Evolutionary conservation across 768 basidiomycete species (phyloP), one percentile per base, ranked within the genome.

Genomic region (Kwoniella dendrophila): DNA sequence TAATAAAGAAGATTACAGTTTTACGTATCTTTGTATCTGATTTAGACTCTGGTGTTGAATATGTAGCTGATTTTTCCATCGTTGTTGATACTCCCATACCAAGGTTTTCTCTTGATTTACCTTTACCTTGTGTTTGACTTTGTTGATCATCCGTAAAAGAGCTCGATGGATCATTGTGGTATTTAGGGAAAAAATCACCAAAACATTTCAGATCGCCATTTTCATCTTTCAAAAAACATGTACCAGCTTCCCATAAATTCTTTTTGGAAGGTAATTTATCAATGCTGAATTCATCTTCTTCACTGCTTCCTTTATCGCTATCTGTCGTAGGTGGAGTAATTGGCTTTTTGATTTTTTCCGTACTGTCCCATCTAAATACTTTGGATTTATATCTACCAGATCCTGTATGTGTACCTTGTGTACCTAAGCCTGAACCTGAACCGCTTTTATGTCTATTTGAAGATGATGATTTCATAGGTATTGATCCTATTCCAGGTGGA

Each of bases 1-100:
- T 56, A 38, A 78, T 76, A 61, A 76, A 79, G 64, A 80, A 78
- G 2, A 80, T 66, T n/a, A 75, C 72, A 7, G 78, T 79, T 43
- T 71, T 72, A 20, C 41, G 56, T 1, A 60, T 34, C 26, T 58
- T 40, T 24, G 10, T 45, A 10, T 41, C 22, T 36, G 55, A 51
- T 10, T 14, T 34, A n/a, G 30, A 34, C 8, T 47, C 26, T 33
- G 54, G 56, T 24, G 16, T 24, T 49, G 22, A 22, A 32, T 24
- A 27, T 14, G 59, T 27, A 26, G 27, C 27, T 30, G 44, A 41
- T 45, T 51, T 51, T 30, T 59, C 49, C 58, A 33, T 59, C 18
- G 5, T 22, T 33, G 29, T 18, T n/a, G 47, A 45, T 27, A 24
- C 38, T 20, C 18, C 48, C 29, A 11, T 20, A 18, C 29, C 49